phyloP scores from a whole-genome alignment of 495 filamentous ascomycete species.

The Tuber borchii region DNA sequence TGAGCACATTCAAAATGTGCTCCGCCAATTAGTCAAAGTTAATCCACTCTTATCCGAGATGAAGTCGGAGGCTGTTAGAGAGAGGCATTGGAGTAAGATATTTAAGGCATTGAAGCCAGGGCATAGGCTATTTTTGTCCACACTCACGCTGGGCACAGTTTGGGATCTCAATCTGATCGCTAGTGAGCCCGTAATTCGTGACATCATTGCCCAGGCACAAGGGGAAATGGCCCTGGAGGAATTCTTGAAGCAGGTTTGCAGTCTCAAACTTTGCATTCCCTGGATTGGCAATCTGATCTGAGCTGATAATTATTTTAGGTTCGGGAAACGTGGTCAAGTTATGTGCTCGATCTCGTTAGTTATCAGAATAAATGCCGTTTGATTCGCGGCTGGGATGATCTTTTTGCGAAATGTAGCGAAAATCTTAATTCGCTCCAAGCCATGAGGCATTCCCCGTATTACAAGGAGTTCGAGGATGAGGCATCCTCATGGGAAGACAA shows the following conservation, averaged over 20 bases:
- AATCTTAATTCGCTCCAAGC: conserved; percentile 95
- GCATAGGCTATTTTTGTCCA: conserved; percentile 83
- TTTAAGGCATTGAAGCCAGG: conserved; percentile 89
- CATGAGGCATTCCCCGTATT: conserved; percentile 98
- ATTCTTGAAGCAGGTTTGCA: conserved; percentile 73
- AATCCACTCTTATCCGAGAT: conserved; percentile 81
- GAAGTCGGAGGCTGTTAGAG: conserved; percentile 93
- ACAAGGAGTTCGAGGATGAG: conserved; percentile 97
- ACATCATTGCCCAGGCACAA: conserved; percentile 91
- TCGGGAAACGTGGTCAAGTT: conserved; percentile 92
- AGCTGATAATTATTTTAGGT: conserved; percentile 43
- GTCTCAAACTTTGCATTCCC: not conserved
- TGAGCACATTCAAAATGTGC: conserved; percentile 86
- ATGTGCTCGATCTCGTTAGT: conserved; percentile 85
- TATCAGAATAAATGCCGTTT: conserved; percentile 97
- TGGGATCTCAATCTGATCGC: conserved; percentile 90
- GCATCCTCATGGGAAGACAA: conserved; percentile 96
- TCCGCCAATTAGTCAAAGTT: conserved; percentile 82
- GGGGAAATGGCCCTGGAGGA: conserved; percentile 98
- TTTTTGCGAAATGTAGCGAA: conserved; percentile 97
- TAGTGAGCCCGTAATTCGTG: conserved; percentile 76
- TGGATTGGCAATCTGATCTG: not conserved
- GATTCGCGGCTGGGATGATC: conserved; percentile 95
- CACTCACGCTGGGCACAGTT: conserved; percentile 90
- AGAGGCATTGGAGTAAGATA: conserved; percentile 94